Evolutionary conservation across 352 stramenopile species (phyloP).

Genomic region (Thalassiosira oceanica): DNA sequence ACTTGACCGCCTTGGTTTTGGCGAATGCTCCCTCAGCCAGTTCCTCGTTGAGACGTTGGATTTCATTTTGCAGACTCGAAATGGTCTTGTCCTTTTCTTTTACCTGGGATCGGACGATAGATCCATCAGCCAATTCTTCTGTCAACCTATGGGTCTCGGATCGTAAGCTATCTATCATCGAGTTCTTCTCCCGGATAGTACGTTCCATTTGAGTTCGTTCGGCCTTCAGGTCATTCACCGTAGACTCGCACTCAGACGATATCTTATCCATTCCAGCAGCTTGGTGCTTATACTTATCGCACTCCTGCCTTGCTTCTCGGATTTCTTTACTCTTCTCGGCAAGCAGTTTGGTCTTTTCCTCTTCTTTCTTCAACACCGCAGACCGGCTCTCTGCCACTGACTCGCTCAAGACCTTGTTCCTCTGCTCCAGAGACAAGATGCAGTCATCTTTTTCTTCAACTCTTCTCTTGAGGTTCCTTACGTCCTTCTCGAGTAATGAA

Average conservation of each 20-base stretch:
- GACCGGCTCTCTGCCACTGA: slow-evolving; percentile 4
- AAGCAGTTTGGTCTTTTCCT: slow-evolving; percentile 14
- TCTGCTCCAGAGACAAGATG: slow-evolving; percentile 23
- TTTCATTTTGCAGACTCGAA: slow-evolving; percentile 21
- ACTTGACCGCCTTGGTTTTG: slow-evolving; percentile 12
- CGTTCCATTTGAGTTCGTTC: background rate
- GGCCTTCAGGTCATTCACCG: background rate
- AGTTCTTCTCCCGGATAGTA: slow-evolving; percentile 12
- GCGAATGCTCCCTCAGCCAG: slow-evolving; percentile 31
- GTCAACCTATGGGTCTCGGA: slow-evolving; percentile 29
- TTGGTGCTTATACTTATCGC: slow-evolving; percentile 12
- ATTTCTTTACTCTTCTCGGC: slow-evolving; percentile 12
- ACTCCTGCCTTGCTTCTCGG: slow-evolving; percentile 11
- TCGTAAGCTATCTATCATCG: slow-evolving; percentile 23
- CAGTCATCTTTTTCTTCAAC: slow-evolving; percentile 38
- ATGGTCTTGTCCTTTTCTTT: slow-evolving; percentile 29
- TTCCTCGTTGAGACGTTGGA: slow-evolving; percentile 37
- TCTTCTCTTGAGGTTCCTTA: slow-evolving; percentile 16
- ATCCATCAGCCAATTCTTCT: slow-evolving; percentile 18
- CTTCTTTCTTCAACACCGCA: slow-evolving; percentile 6
- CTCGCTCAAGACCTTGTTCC: slow-evolving; percentile 16
- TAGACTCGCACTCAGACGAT: slow-evolving; percentile 11
- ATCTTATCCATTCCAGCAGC: slow-evolving; percentile 5
- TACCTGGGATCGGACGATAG: slow-evolving; percentile 6
- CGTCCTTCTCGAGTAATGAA: slow-evolving; percentile 17